Evolutionary conservation across 2,329 filamentous ascomycete genomes (phyloP), one percentile per base, ranked within the genome.

Genomic region (Diplodia intermedia): DNA sequence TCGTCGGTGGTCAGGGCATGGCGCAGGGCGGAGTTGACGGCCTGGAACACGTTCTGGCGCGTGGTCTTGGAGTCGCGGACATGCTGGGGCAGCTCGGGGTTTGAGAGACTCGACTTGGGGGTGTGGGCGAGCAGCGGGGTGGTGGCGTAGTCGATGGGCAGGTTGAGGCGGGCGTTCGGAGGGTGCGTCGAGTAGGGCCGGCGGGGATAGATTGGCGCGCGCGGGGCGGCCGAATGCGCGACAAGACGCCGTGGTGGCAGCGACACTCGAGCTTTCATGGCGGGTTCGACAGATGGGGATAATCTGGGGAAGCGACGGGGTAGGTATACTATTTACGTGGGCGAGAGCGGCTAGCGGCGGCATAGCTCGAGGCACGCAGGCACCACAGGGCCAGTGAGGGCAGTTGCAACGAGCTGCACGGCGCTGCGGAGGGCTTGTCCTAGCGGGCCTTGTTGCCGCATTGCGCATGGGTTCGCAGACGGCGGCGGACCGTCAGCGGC

Each of bases 1-100:
- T 97, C 92, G 74, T 97, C 94, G 43, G 90, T 88, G 18, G 90
- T 88, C 33, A 99, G 85, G 29, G 94, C 92, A 69, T 90, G 91
- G 26, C 91, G 88, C 26, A 99, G 85, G 12, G 94, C 94, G 71
- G 94, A 89, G 78, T 98, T 98, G 83, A 99, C 89, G 62, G 95
- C 90, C 78, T 97, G 93, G 82, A 95, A 97, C 47, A 97, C 86
- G 80, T 98, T 98, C 86, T 96, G 91, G 72, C 92, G 91, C 12
- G 67, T 62, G 53, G 67, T 69, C n/a, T 68, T 68, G 55, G 89
- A 88, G 76, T 88, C 88, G 71, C 86, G 87, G 36, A 88, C 84
- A 38, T 83, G 76, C 50, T 61, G 60, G 0, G 92, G 85, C 4
- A 98, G 87, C 75, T 97, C 93, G 4, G 87, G 83, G 75, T 90